These are phyloP conservation scores for Cordyceps militaris DNA, from an alignment of 2,329 filamentous ascomycete species.

Conservation along the genomic window DNA sequence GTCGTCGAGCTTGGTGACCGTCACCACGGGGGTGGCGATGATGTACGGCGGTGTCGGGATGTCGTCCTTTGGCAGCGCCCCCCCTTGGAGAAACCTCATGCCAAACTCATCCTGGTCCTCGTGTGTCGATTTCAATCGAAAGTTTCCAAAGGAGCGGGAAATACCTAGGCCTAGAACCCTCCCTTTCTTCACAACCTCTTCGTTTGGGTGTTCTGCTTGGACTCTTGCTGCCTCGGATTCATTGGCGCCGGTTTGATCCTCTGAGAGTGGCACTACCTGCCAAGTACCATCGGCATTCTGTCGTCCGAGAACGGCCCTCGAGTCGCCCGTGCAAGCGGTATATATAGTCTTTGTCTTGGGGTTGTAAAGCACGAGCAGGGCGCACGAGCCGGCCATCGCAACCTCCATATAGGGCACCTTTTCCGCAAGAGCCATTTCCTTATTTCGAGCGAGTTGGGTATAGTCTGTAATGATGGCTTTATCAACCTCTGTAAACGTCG, in stretches of 20 bases:
- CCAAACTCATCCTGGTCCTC: constrained; percentile 23
- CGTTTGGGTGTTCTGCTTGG: constrained; percentile 48
- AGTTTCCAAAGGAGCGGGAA: constrained; percentile 56
- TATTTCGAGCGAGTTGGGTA: constrained; percentile 16
- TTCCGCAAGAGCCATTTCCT: constrained; percentile 15
- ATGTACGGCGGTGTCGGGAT: constrained; percentile 53
- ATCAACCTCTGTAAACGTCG: constrained; percentile 35
- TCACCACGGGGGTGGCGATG: constrained; percentile 56
- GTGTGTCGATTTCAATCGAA: constrained; percentile 54
- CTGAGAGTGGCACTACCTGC: constrained; percentile 45
- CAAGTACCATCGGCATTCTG: constrained; percentile 36
- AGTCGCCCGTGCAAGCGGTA: constrained; percentile 57
- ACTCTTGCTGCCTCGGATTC: constrained; percentile 44
- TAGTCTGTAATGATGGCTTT: constrained; percentile 36
- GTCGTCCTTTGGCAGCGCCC: constrained; percentile 25
- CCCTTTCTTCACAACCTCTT: constrained; percentile 43
- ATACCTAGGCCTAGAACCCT: constrained; percentile 50
- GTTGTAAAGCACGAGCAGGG: constrained; percentile 51
- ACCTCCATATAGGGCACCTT: constrained; percentile 18
- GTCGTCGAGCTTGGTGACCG: constrained; percentile 40
- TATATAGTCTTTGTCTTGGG: constrained; percentile 40
- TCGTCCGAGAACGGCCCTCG: constrained; percentile 49
- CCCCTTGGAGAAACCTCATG: constrained; percentile 40
- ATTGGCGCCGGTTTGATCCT: constrained; percentile 56
- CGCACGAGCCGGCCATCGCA: constrained; percentile 44